Base-by-base conservation (phyloP, 1,139 yeast genomes). In the Hyphopichia pseudoburtonii region DNA sequence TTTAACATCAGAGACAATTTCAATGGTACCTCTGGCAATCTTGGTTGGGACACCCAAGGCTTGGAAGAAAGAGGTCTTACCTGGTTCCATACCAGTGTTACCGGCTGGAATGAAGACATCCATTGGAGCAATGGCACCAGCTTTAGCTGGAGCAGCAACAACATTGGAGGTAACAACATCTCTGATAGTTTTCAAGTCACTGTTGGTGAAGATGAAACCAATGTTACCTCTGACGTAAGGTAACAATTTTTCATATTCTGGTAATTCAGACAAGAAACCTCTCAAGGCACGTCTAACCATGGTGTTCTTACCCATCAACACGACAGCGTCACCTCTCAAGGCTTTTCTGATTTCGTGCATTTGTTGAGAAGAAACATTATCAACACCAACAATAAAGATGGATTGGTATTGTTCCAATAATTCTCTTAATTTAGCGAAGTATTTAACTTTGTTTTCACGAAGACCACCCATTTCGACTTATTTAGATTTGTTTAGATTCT, bases 61-160 rank as follows among this genome's bases (percentile, higher is more conserved):
- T 84, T 92, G 99, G 97, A 92, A 92, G 95, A 92, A 92, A 70
- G 98, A 92, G 66, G 99, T 92, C 89, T 92, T 92, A 84, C 97
- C 97, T 74, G 99, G 99, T 80, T 92, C 98, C 96, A 94, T 90
- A 86, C 98, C 97, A 61, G 99, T 92, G 96, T 92, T 94, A 76
- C 96, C 95, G 61, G 97, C 97, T 71, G 95, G 95, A 60, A 92
- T 86, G 84, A 82, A 87, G 65, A 92, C 97, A 66, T 90, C 97
- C 70, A 73, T 83, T 73, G 97, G 98, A 64, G 99, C 97, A 68
- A 89, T 69, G 66, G 97, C 98, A 89, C 98, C 98, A 56, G 98
- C 95, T 79, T 90, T 90, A 64, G 99, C 99, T 74, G 99, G 99
- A 64, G 99, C 99, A 66, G 97, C 96, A 69, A 92, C 97, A 75